A percentile compares a stretch with the other conserved stretches of the same genome.
Conservation (phyloP, 352 stramenopile genomes). For the Globisporangium viniferum region DNA sequence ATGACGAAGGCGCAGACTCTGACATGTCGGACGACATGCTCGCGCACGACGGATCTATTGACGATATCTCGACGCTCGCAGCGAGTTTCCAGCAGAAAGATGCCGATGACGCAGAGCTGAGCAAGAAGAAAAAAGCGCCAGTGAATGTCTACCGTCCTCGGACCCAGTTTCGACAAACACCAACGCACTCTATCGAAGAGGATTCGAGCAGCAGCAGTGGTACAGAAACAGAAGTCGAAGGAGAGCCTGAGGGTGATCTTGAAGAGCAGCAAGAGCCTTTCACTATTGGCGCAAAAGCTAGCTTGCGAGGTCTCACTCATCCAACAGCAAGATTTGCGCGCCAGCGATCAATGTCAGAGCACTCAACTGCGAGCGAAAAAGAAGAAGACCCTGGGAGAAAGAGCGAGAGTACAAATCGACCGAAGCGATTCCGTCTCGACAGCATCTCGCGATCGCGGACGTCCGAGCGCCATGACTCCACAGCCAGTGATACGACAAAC, state of each 20-base stretch:
- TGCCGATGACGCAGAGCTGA: slow-evolving; percentile 10
- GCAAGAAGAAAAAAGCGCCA: slow-evolving; percentile 22
- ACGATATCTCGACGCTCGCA: slow-evolving; percentile 49
- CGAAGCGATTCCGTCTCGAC: slow-evolving; percentile 25
- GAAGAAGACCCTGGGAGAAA: background rate
- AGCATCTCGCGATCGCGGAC: background rate
- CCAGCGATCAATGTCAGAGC: slow-evolving; percentile 15
- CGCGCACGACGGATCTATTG: slow-evolving; percentile 51
- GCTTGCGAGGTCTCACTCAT: slow-evolving; percentile 2
- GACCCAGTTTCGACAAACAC: slow-evolving; percentile 28
- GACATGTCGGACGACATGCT: slow-evolving; percentile 73
- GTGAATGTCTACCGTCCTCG: slow-evolving; percentile 43
- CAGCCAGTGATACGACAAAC: slow-evolving; percentile 4
- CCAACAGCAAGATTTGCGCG: slow-evolving; percentile 4
- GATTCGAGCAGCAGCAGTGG: slow-evolving; percentile 51
- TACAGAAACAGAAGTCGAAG: slow-evolving; percentile 63
- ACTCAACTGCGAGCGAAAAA: slow-evolving; percentile 17
- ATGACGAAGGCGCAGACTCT: slow-evolving; percentile 41
- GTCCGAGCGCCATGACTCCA: slow-evolving; percentile 8
- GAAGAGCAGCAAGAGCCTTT: slow-evolving; percentile 4
- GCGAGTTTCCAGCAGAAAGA: slow-evolving; percentile 39
- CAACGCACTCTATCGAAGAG: slow-evolving; percentile 23
- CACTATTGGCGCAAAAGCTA: background rate
- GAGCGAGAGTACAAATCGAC: slow-evolving; percentile 5
- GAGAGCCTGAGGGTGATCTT: slow-evolving; percentile 33